Evolutionary conservation across 2,329 filamentous ascomycete genomes (phyloP), one percentile per base, ranked within the genome.

Genomic region (Microcera coccophila): DNA sequence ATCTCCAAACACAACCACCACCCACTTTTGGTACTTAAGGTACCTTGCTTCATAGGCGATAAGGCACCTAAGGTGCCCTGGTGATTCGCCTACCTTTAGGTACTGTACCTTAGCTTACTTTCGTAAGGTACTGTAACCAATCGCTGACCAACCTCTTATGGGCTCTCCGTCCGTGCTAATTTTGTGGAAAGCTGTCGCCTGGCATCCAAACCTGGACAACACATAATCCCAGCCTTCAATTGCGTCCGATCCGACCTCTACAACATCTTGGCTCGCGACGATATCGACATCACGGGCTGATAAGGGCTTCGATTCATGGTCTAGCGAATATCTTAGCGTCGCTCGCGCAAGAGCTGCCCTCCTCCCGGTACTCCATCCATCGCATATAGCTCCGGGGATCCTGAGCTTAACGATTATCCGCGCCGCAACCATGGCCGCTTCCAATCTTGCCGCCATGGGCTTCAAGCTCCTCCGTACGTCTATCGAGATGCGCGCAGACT

Each of bases 381-480:
- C 51, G 42, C 42, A 38, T 21, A 39, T 44, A 44, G 41, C n/a
- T 16, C 15, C 28, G 15, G 34, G 22, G 20, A 15, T 29, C 39
- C 39, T 16, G 14, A 20, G 19, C 28, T 17, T 35, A 19, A 44
- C 35, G 22, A 36, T 24, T 9, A 35, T 24, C 21, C 38, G 16
- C 26, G 26, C 36, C 42, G 24, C 34, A 38, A 38, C 45, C 50
- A 39, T 60, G 57, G 48, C 48, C 39, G 38, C 56, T 20, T 43
- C 55, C 29, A 36, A 57, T 3, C 45, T 64, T 38, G 61, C 53
- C 44, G 49, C 51, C 31, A 54, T 63, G 56, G 57, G 61, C 59
- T 52, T 63, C 33, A 49, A 49, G 50, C 57, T 66, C 48, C 49
- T 66, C 39, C 53, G 63, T 66, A 53, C 33, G 61, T 58, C 28